Evolutionary conservation across 192 early-diverging fungal genomes (phyloP), one percentile per base, ranked within the genome.

Genomic region (Spizellomyces punctatus): DNA sequence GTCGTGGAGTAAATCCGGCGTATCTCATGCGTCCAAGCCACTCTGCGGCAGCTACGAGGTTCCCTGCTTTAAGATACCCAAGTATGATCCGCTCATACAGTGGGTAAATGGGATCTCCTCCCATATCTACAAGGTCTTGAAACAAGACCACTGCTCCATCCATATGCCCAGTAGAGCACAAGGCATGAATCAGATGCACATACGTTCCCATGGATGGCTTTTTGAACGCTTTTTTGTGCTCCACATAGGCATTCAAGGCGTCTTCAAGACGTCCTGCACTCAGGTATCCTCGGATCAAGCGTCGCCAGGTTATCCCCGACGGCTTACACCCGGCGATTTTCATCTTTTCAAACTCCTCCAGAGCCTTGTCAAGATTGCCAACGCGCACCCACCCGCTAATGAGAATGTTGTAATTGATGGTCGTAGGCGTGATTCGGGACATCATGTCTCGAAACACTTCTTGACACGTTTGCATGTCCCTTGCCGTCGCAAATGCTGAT

Each of bases 381-480:
- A 19, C 36, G 8, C 49, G 42, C 6, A 71, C 47, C 71, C 71
- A 72, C 14, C 61, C 71, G 10, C 19, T 43, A 12, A 72, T 10
- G 14, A 52, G 19, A 27, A 72, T 64, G n/a, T 63, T 72, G 63
- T 64, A 72, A 44, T 72, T 64, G 16, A 63, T 21, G 36, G 52
- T 46, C 16, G 60, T 64, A 21, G 71, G 71, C 52, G 61, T 12
- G 36, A 44, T 64, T 44, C 41, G 69, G 10, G 12, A 19, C 71
- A 72, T 64, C 60, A 72, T 63, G 63, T 72, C 71, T 17, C 52
- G 17, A 6, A 63, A 42, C n/a, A 72, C 71, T 56, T 63, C 62
- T 63, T 56, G 52, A 17, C 49, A 64, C 12, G 71, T 64, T 60
- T 72, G 22, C 71, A 72, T 72, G 19, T 72, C 71, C n/a, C 61